Base-by-base conservation (phyloP, 1,284 basidiomycete species). In the Xanthoconium separans region DNA sequence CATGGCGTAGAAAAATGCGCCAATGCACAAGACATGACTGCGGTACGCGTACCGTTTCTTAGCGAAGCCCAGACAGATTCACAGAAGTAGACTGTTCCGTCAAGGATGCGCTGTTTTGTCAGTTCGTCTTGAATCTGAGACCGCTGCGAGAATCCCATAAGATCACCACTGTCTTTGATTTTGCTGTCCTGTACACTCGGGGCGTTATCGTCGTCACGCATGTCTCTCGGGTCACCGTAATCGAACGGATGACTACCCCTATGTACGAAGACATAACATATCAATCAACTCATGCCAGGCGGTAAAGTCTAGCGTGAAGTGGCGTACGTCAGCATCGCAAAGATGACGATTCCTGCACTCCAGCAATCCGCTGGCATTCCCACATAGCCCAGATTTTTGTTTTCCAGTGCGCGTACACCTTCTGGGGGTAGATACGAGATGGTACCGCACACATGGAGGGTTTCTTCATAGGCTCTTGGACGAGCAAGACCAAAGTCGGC, bases 401-500 rank as follows among this genome's bases (percentile, higher is more conserved):
- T 76, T 58, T 89, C 85, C 40, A 91, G 72, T 10, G 88, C 90
- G 2, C 87, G 75, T 29, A 93, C 80, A 9, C 87, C 89, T 70
- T 93, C 91, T 0, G 91, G 91, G 15, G 91, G 89, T n/a, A 93
- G 75, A 69, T 93, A 93, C 3, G 86, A 85, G 29, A 92, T 81
- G 0, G 91, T 93, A 10, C 91, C 90, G 60, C 85, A 89, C 37
- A 91, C 88, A 60, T 87, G 89, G 62, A 90, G 77, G 0, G 88
- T 90, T 63, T 85, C 83, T 73, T 91, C 85, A 62, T 85, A 83
- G 2, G 89, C 83, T 61, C 82, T 83, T n/a, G 82, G 81, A n/a
- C 88, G 82, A 11, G 91, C 90, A 20, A 92, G 81, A 7, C 93
- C 93, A 65, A 95, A 93, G 70, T 95, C 92, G 16, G 88, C 91